These are phyloP conservation scores for Euphorbia peplus DNA, from an alignment of 345 rosid species.

Conservation along the genomic window DNA sequence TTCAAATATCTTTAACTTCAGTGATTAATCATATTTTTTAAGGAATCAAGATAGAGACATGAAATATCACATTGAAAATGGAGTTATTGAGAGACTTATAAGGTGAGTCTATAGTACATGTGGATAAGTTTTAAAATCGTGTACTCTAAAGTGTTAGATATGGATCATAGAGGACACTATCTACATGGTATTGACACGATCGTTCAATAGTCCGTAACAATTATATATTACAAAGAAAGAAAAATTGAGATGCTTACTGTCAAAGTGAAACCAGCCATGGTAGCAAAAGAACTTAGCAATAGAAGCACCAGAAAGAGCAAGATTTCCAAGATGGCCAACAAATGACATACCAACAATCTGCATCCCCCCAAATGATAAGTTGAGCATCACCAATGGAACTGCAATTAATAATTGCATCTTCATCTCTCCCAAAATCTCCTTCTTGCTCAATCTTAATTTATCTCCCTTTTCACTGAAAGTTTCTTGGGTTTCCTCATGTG, in stretches of 20 bases:
- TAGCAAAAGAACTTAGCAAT: constrained; percentile 22
- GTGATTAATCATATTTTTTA: too few species aligned
- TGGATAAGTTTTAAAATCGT: too few species aligned
- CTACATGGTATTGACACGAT: too few species aligned
- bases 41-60: too few species aligned
- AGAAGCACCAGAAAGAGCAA: constrained; percentile 22
- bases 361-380: neutral
- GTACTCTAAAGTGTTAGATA: too few species aligned
- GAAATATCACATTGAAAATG: too few species aligned
- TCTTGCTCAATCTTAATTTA: constrained; percentile 27
- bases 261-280: constrained; percentile 20
- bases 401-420: constrained; percentile 15
- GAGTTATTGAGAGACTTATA: too few species aligned
- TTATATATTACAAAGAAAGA: too few species aligned
- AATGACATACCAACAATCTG: constrained; percentile 15
- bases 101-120: too few species aligned
- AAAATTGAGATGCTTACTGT: constrained; percentile 3
- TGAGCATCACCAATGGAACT: constrained; percentile 16
- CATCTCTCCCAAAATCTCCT: constrained; percentile 18
- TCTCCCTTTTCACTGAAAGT: constrained; percentile 13
- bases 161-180: too few species aligned
- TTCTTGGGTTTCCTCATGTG: neutral
- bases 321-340: constrained; percentile 24
- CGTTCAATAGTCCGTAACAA: too few species aligned
- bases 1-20: too few species aligned